These are phyloP conservation scores for Chlorella sorokiniana DNA, from an alignment of 139 green algal species.

Conservation along the genomic window DNA sequence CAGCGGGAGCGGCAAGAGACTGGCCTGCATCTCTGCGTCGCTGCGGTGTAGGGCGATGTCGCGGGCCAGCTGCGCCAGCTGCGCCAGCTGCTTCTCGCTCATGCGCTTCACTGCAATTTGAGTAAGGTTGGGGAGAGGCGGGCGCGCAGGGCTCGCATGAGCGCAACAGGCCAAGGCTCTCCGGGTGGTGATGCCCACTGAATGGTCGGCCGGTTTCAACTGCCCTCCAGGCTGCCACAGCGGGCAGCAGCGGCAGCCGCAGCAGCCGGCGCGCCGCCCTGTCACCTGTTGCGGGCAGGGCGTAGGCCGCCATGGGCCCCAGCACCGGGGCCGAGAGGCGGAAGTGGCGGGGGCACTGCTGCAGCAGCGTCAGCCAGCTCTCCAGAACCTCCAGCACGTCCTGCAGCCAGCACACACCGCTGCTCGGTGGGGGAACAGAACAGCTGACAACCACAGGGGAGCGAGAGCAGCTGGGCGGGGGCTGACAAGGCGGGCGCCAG, in stretches of 20 bases:
- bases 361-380: constrained; percentile 33
- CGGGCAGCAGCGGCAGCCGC: neutral
- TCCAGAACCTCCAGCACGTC: constrained; percentile 33
- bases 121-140: no score
- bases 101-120: constrained; percentile 25
- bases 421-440: neutral
- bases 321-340: neutral
- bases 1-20: neutral
- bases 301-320: neutral
- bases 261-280: neutral
- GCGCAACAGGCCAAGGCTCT: neutral
- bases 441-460: no score
- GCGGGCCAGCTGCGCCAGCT: constrained; percentile 5
- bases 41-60: constrained; percentile 24
- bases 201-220: no score
- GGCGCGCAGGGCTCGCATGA: no score
- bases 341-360: constrained; percentile 43
- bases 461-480: no score
- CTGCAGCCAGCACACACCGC: neutral
- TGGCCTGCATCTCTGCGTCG: constrained; percentile 6
- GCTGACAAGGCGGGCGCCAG: neutral
- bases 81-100: constrained; percentile 20
- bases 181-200: no score
- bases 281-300: constrained; percentile 14
- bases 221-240: neutral